These are phyloP conservation scores for Xylariales sp. DNA, from an alignment of 2,329 filamentous ascomycete genomes.

Conservation along the genomic window DNA sequence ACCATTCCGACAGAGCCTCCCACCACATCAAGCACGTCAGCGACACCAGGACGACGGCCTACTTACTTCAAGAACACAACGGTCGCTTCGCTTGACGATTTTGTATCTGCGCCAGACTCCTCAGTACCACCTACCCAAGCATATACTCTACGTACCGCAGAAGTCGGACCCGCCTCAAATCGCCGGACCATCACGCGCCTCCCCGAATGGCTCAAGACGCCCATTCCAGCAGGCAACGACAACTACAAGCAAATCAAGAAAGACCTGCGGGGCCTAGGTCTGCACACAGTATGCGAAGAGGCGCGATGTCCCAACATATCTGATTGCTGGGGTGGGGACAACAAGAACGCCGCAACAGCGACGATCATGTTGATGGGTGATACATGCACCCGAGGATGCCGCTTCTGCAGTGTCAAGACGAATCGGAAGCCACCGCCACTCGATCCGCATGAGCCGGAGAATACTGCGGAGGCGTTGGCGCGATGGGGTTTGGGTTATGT, in stretches of 20 bases:
- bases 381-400: slow-evolving; percentile 91
- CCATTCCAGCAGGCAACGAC: slow-evolving; percentile 72
- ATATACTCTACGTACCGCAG: slow-evolving; percentile 56
- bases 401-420: slow-evolving; percentile 97
- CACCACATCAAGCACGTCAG: slow-evolving; percentile 13
- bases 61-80: slow-evolving; percentile 58
- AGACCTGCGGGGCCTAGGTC: slow-evolving; percentile 79
- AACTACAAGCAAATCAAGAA: slow-evolving; percentile 96
- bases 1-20: slow-evolving; percentile 36
- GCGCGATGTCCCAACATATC: slow-evolving; percentile 95
- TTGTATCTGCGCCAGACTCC: slow-evolving; percentile 40
- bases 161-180: slow-evolving; percentile 59
- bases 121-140: slow-evolving; percentile 49
- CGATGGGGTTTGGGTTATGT: slow-evolving; percentile 96
- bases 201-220: slow-evolving; percentile 93
- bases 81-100: slow-evolving; percentile 55
- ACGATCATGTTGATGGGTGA: slow-evolving; percentile 99
- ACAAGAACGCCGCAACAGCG: slow-evolving; percentile 86
- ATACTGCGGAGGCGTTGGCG: slow-evolving; percentile 88
- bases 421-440: slow-evolving; percentile 68
- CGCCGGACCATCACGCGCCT: slow-evolving; percentile 67
- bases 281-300: slow-evolving; percentile 97
- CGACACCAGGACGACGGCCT: slow-evolving; percentile 27
- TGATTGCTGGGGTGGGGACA: slow-evolving; percentile 92
- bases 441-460: slow-evolving; percentile 93